These are phyloP conservation scores for Vigna radiata DNA, from an alignment of 306 rosid genomes.

Conservation along the genomic window DNA sequence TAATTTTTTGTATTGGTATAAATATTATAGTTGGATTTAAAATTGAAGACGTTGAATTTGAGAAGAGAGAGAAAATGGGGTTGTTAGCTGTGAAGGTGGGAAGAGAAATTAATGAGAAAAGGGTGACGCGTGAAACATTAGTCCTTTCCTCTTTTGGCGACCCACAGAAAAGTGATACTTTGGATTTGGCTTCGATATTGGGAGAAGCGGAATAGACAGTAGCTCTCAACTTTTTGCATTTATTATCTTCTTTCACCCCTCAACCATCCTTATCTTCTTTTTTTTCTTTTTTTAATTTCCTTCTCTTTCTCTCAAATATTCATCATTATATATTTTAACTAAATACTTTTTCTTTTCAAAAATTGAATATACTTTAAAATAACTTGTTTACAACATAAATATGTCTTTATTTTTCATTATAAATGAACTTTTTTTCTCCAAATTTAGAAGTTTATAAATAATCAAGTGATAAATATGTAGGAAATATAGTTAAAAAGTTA, in stretches of 20 bases:
- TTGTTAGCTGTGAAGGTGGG: constrained; percentile 23
- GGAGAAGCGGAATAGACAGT: background rate
- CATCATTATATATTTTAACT: too few species aligned
- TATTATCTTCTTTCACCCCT: constrained; percentile 37
- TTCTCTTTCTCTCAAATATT: background rate
- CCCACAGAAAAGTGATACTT: constrained; percentile 55
- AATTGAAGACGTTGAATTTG: too few species aligned
- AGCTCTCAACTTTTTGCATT: constrained; percentile 60
- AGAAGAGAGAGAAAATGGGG: background rate
- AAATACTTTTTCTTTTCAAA: too few species aligned
- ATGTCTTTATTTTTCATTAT: too few species aligned
- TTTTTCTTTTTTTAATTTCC: constrained; percentile 11
- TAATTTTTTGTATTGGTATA: too few species aligned
- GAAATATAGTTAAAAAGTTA: too few species aligned
- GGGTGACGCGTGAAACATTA: constrained; percentile 67
- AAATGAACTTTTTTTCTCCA: too few species aligned
- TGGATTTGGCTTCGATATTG: constrained; percentile 42
- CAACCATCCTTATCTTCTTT: constrained; percentile 23
- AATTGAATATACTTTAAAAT: too few species aligned
- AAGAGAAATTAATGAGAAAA: constrained; percentile 48
- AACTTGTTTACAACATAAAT: too few species aligned
- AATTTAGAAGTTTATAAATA: too few species aligned
- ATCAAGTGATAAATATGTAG: too few species aligned
- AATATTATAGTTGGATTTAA: too few species aligned
- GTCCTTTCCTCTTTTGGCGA: constrained; percentile 62